These are phyloP conservation scores for Daedaleopsis nitida DNA, from an alignment of 768 basidiomycete genomes.

Conservation along the genomic window DNA sequence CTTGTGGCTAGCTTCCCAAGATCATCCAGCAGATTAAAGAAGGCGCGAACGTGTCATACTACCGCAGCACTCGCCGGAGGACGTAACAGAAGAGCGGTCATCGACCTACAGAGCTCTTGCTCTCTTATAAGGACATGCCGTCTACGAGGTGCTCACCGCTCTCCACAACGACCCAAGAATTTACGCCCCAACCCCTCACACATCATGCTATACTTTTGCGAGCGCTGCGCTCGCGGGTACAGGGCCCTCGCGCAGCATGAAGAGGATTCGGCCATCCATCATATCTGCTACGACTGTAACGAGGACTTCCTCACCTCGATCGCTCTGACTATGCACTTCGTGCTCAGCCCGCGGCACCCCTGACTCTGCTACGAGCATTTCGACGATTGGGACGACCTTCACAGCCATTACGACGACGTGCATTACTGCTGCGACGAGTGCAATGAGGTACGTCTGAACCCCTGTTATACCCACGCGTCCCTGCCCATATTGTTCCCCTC, in stretches of 20 bases:
- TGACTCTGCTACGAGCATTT: conserved; percentile 54
- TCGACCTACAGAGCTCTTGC: too few relatives aligned
- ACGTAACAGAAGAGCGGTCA: too few relatives aligned
- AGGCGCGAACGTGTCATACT: too few relatives aligned
- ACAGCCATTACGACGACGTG: conserved; percentile 39
- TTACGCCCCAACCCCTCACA: neutral
- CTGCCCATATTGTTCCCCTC: too few relatives aligned
- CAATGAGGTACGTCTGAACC: conserved; percentile 8
- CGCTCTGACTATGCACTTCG: conserved; percentile 52
- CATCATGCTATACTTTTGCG: conserved; percentile 14
- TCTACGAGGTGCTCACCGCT: too few relatives aligned
- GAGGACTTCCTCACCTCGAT: conserved; percentile 43
- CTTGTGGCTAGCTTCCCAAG: too few relatives aligned
- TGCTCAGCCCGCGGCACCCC: conserved; percentile 48
- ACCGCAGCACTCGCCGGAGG: too few relatives aligned
- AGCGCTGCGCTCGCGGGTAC: conserved; percentile 27
- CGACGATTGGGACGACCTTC: conserved; percentile 38
- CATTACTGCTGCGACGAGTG: conserved; percentile 51
- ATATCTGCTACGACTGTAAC: conserved; percentile 48
- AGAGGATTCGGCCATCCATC: conserved; percentile 36
- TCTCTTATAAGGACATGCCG: too few relatives aligned
- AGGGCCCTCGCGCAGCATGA: conserved; percentile 31
- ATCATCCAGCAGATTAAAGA: too few relatives aligned
- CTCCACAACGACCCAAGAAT: too few relatives aligned
- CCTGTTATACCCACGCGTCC: neutral